These are phyloP conservation scores for Solanum habrochaites DNA, from an alignment of 257 asterid genomes.

Conservation along the genomic window DNA sequence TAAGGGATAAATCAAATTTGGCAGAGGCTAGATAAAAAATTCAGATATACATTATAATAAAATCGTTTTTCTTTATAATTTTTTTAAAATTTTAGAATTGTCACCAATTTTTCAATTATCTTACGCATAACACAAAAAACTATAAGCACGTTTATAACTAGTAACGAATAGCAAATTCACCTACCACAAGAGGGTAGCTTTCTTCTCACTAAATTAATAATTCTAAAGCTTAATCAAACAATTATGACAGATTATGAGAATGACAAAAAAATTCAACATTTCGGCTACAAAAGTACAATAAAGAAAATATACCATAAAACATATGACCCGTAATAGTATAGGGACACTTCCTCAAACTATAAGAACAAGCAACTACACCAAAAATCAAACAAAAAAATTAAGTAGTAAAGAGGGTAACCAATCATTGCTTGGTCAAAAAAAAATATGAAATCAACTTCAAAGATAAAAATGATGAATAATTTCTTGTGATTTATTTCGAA, in stretches of 20 bases:
- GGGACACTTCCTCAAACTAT: background rate
- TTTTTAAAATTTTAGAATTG: background rate
- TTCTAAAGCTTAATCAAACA: background rate
- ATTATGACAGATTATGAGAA: background rate
- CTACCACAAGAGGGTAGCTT: background rate
- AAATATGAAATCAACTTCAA: background rate
- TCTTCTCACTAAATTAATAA: background rate
- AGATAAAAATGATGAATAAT: background rate
- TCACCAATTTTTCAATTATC: accelerated
- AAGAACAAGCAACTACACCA: background rate
- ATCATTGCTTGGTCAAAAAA: background rate
- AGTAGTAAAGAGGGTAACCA: background rate
- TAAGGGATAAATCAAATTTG: background rate
- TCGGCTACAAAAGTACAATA: background rate
- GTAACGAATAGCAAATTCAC: background rate
- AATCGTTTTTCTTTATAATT: background rate
- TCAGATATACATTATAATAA: background rate
- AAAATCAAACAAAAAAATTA: background rate
- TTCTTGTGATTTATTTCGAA: too few relatives aligned
- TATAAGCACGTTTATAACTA: background rate
- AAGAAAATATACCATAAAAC: background rate
- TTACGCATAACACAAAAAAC: background rate
- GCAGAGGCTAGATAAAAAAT: too few relatives aligned
- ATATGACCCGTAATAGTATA: background rate
- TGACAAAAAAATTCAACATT: background rate